Evolutionary conservation across 148 eudicot species (phyloP), one percentile per base, ranked within the genome.

Genomic region (Nyssa sinensis): DNA sequence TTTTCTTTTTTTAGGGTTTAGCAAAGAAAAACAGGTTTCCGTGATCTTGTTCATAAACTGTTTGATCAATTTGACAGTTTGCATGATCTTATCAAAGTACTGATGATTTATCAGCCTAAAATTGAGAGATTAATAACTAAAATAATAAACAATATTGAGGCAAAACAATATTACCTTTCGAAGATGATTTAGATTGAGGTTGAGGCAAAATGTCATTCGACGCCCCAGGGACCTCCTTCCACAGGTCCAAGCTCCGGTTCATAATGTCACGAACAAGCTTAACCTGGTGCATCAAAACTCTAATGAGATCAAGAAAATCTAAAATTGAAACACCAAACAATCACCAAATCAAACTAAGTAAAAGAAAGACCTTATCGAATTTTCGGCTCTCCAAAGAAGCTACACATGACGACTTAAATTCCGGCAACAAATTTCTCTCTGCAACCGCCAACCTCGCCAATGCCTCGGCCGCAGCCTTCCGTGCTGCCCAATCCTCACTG

Each of bases 391-490:
- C 93, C 67, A 93, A 76, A 11, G 91, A 66, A 41, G 77, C 64
- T 16, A 88, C 80, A 79, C 89, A 86, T 23, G 79, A 72, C 47
- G 55, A 17, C 84, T 81, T 85, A 25, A 82, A 74, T 71, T 81
- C 82, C 14, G 61, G 31, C 34, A 66, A 73, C 62, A 28, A 30
- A 39, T 67, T 80, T 9, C 66, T 71, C 72, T 79, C 85, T n/a
- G 74, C 80, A 51, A 75, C 74, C 35, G 88, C 89, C 77, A 81
- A 64, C 66, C 72, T 71, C 53, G 72, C 82, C 60, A 89, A 74
- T 49, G 86, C 83, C 79, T 88, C 89, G 0, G 86, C 91, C 2
- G 89, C 91, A 24, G 89, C 90, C 75, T 88, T 91, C 84, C 96
- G 80, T 2, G 84, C 88, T 8, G 84, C 77, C 96, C 92, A 91